Evolutionary conservation across 495 filamentous ascomycete genomes (phyloP), one percentile per base, ranked within the genome.

Genomic region (Xylaria telfairii): DNA sequence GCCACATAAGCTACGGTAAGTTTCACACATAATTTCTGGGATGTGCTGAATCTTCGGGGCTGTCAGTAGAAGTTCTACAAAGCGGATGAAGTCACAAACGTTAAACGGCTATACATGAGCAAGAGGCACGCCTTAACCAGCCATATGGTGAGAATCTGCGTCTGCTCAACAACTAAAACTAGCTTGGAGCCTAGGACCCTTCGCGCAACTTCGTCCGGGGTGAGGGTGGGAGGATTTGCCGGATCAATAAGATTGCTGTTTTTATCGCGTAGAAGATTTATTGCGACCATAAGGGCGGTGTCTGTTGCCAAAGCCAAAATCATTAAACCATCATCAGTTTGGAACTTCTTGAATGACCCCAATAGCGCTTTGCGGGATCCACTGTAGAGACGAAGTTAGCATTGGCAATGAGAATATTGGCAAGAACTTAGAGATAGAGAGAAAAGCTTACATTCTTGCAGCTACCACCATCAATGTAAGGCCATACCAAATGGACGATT

Each of bases 201-300:
- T 15, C 80, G 76, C 30, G 74, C 44, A 39, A 86, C 84, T 2
- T 88, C 83, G 4, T 85, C 74, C 0, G 80, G 71, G 0, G 87
- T 82, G 2, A 91, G 79, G 5, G 71, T 68, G 39, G 79, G 74
- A 26, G 86, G 79, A 64, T 89, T 83, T 9, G 83, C 83, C 0
- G 88, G 87, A 47, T 87, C 81, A 67, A 90, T 81, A 2, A 92
- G 84, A 67, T 91, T 91, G 39, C 86, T 89, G 30, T 83, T 84
- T 19, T 84, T 84, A 54, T 83, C 79, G 8, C 84, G 77, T 0
- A 90, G 86, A 37, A 90, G 80, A 71, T 90, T 90, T 69, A 90
- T 87, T 17, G 82, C 74, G 7, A 84, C 78, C 46, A 90, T 32
- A 47, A 70, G 28, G 19, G 17, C 19, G 13, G 49, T 34, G 46